Evolutionary conservation across 768 basidiomycete genomes (phyloP).

Genomic region (Suillus americanus): DNA sequence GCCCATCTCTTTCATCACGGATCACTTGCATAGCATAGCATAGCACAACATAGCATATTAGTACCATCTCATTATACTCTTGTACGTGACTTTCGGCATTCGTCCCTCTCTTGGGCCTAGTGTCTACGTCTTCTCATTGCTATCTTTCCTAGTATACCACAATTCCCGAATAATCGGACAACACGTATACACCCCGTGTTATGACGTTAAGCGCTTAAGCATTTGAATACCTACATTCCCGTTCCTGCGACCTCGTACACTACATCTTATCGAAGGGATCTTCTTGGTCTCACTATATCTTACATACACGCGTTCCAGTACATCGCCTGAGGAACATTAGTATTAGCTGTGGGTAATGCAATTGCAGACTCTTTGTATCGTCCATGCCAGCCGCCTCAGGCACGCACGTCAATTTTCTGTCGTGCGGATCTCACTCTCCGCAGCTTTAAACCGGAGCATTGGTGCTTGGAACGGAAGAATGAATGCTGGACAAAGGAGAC

Average conservation of each 20-base stretch:
- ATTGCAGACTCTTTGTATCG: not conserved
- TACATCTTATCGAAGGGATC: not conserved
- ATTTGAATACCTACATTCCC: not conserved
- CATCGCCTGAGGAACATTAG: not conserved
- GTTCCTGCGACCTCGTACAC: not conserved
- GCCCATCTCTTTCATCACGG: not conserved
- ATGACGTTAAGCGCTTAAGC: no score
- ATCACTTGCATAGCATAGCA: not conserved
- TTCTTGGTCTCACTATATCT: not conserved
- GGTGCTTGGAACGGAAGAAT: not conserved
- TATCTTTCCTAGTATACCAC: not conserved
- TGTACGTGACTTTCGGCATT: not conserved
- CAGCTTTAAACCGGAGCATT: not conserved
- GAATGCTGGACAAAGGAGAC: not conserved
- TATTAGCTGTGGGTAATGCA: not conserved
- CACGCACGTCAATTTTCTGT: not conserved
- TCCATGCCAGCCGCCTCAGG: not conserved
- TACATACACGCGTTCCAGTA: not conserved
- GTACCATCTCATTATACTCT: not conserved
- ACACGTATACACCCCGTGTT: not conserved
- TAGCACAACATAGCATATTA: no score
- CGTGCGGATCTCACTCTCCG: not conserved
- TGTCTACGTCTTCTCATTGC: not conserved
- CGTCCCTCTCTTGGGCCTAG: not conserved
- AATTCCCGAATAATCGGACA: not conserved